Conservation (phyloP, 2,329 filamentous ascomycete species). For the Cercospora citrullina region DNA sequence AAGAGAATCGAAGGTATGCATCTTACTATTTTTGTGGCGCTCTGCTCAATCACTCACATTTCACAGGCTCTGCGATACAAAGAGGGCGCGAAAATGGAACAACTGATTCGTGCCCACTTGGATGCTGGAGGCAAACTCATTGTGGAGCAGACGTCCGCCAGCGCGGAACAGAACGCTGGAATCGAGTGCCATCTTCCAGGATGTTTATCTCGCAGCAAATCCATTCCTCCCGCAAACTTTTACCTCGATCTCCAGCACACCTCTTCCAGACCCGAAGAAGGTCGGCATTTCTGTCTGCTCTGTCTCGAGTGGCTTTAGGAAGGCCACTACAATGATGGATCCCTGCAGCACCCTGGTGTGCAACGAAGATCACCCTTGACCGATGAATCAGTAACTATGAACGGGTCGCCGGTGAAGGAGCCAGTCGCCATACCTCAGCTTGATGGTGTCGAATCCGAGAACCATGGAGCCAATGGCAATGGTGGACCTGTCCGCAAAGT, state of each 20-base stretch:
- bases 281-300: conserved; percentile 21
- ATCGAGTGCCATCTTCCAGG: conserved; percentile 15
- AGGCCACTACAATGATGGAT: conserved; percentile 14
- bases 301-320: conserved; percentile 28
- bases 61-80: not conserved
- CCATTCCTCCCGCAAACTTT: conserved; percentile 12
- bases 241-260: conserved; percentile 12
- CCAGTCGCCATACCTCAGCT: not conserved
- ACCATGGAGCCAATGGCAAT: not conserved
- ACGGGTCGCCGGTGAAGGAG: not conserved
- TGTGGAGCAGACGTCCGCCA: conserved; percentile 3
- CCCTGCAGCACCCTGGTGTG: conserved; percentile 3
- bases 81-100: conserved; percentile 34
- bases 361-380: not conserved
- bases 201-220: conserved; percentile 12
- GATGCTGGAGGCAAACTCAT: conserved; percentile 6
- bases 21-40: not conserved
- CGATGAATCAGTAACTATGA: not conserved
- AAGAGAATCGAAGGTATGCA: conserved; percentile 6
- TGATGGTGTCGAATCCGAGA: not conserved
- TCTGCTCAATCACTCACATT: not conserved
- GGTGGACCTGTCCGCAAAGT: not conserved
- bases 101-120: conserved; percentile 6
- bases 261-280: conserved; percentile 2
- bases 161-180: not conserved